Conservation (phyloP, 108 stramenopile genomes). For the Chaetoceros muelleri region DNA sequence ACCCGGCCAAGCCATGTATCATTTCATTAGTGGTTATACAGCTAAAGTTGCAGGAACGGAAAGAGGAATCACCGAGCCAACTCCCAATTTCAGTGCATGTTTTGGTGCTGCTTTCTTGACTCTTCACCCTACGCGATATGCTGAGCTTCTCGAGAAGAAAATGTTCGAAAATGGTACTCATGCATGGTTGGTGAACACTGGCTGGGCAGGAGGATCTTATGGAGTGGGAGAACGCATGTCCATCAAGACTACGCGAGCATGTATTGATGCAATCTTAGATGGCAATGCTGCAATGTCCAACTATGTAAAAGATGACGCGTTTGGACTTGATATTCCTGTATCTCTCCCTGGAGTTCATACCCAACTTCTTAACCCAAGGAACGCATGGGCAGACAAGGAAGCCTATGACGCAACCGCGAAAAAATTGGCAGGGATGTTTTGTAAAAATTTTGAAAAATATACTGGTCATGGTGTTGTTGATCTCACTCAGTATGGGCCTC, state of each 20-base stretch:
- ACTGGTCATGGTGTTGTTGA: slow-evolving; percentile 68
- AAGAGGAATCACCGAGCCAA: slow-evolving; percentile 91
- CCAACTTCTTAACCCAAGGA: slow-evolving; percentile 70
- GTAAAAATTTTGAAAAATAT: slow-evolving; percentile 92
- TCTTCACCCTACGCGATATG: slow-evolving; percentile 90
- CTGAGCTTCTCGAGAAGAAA: slow-evolving; percentile 88
- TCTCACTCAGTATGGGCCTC: slow-evolving; percentile 82
- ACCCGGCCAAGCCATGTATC: slow-evolving; percentile 95
- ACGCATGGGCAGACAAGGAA: slow-evolving; percentile 80
- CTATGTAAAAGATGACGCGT: slow-evolving; percentile 68
- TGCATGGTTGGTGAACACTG: slow-evolving; percentile 94
- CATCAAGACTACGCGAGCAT: slow-evolving; percentile 92
- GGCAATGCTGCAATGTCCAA: slow-evolving; percentile 79
- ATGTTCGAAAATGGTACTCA: slow-evolving; percentile 78
- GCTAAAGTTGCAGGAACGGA: slow-evolving; percentile 99
- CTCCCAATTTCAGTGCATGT: slow-evolving; percentile 88
- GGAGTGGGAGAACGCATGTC: slow-evolving; percentile 93
- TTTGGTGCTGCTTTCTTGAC: slow-evolving; percentile 99
- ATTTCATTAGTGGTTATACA: slow-evolving; percentile 95
- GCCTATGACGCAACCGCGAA: slow-evolving; percentile 79
- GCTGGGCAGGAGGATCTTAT: slow-evolving; percentile 95
- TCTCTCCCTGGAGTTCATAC: slow-evolving; percentile 73
- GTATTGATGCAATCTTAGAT: slow-evolving; percentile 92
- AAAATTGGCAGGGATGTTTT: slow-evolving; percentile 89
- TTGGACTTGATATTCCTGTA: slow-evolving; percentile 89